phyloP scores from a whole-genome alignment of 371 early-diverging fungal genomes.

The Dinochytrium kinnereticum region DNA sequence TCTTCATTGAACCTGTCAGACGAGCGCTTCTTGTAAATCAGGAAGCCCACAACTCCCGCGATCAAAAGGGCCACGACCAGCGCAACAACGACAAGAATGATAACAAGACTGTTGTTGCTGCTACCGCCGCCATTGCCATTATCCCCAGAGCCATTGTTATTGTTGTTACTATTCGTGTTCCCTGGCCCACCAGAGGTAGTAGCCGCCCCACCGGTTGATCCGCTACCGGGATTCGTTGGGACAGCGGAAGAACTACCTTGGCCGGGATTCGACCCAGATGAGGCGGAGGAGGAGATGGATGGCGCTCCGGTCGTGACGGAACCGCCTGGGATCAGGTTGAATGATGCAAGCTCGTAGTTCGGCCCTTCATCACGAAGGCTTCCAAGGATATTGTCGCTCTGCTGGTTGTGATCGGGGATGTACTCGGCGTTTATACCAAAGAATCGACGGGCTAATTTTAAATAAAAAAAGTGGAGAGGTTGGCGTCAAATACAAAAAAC shows the following conservation, averaged over 20 bases:
- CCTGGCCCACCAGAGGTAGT: not conserved
- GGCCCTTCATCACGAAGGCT: not conserved
- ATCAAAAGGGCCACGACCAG: not conserved
- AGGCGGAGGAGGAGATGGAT: not conserved
- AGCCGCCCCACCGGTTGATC: not conserved
- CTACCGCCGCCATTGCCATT: not conserved
- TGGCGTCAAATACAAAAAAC: not conserved
- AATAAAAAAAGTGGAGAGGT: too few relatives aligned
- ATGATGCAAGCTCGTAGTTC: not conserved
- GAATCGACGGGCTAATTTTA: not conserved
- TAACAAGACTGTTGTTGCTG: not conserved
- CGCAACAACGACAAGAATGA: not conserved
- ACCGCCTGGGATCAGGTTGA: not conserved
- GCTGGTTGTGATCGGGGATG: constrained; percentile 10
- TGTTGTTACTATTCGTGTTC: not conserved
- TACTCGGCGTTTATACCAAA: not conserved
- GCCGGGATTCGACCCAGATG: not conserved
- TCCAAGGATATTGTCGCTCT: constrained; percentile 1
- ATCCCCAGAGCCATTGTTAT: not conserved
- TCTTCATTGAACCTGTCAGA: not conserved
- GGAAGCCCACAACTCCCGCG: not conserved
- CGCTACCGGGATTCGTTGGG: not conserved
- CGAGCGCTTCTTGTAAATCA: not conserved
- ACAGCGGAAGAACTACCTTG: not conserved
- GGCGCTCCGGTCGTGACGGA: too few relatives aligned